These are phyloP conservation scores for Microsporum canis DNA, from an alignment of 2,329 filamentous ascomycete species.

Conservation along the genomic window DNA sequence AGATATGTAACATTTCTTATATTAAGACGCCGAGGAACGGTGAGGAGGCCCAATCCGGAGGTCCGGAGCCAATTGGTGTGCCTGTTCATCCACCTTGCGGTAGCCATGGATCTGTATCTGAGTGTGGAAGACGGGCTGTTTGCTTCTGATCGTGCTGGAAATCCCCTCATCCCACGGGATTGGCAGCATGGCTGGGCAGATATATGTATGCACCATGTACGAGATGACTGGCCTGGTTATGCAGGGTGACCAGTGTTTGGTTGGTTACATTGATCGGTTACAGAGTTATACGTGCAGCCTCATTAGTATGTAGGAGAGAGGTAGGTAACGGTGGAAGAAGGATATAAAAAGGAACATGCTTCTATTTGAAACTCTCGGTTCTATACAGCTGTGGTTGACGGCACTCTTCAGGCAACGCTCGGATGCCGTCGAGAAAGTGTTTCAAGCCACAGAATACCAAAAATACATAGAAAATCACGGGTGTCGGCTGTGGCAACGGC, in stretches of 20 bases:
- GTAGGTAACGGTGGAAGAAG: neutral
- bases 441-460: constrained; percentile 4
- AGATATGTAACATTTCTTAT: neutral
- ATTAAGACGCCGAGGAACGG: neutral
- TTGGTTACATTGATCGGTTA: neutral
- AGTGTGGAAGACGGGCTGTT: neutral
- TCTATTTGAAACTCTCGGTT: constrained; percentile 11
- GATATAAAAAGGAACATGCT: constrained; percentile 5
- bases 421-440: neutral
- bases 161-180: neutral
- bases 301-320: neutral
- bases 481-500: neutral
- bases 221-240: neutral
- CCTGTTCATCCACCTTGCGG: neutral
- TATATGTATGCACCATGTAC: neutral
- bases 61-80: neutral
- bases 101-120: neutral
- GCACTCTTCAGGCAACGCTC: neutral
- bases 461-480: constrained; percentile 6
- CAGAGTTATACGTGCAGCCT: neutral
- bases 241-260: neutral
- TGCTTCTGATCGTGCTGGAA: neutral
- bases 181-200: neutral
- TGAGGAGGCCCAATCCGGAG: neutral
- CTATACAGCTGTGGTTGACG: constrained; percentile 10